Evolutionary conservation across 2,329 filamentous ascomycete species (phyloP).

Genomic region (Hawksworthiomyces lignivorus): DNA sequence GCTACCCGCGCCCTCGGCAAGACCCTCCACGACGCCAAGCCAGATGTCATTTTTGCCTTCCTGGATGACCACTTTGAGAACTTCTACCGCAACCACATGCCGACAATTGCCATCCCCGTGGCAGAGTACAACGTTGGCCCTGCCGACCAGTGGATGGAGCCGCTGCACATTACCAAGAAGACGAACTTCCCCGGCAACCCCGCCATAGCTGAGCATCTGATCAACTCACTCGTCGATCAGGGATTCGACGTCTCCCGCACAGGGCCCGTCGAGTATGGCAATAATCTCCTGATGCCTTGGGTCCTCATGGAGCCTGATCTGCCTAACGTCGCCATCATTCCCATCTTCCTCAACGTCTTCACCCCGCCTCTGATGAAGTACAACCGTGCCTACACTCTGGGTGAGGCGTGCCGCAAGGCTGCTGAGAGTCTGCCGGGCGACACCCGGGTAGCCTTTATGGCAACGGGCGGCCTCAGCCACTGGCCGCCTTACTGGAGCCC

Average conservation of each 20-base stretch:
- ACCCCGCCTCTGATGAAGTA: conserved; percentile 18
- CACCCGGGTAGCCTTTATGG: conserved; percentile 13
- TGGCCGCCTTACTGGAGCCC: conserved; percentile 16
- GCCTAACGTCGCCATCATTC: conserved; percentile 9
- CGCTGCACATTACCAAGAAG: conserved; percentile 11
- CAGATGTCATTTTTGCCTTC: conserved; percentile 15
- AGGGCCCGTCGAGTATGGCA: conserved; percentile 12
- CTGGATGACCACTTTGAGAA: conserved; percentile 16
- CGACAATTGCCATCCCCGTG: conserved; percentile 11
- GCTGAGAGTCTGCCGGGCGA: conserved; percentile 13
- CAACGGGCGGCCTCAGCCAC: conserved; percentile 13
- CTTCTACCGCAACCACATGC: conserved; percentile 16
- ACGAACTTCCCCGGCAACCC: conserved; percentile 12
- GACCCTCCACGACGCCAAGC: conserved; percentile 11
- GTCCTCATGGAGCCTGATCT: conserved; percentile 13
- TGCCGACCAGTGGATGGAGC: conserved; percentile 15
- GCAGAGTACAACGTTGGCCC: conserved; percentile 12
- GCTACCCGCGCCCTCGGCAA: conserved; percentile 12
- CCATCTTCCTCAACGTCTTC: conserved; percentile 14
- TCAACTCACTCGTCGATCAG: conserved; percentile 13
- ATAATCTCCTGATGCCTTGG: conserved; percentile 15
- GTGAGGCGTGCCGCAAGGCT: conserved; percentile 21
- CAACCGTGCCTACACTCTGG: conserved; percentile 22
- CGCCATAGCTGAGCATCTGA: conserved; percentile 12
- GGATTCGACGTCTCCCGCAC: conserved; percentile 14